phyloP scores from a whole-genome alignment of 306 rosid species.

The Benincasa hispida region DNA sequence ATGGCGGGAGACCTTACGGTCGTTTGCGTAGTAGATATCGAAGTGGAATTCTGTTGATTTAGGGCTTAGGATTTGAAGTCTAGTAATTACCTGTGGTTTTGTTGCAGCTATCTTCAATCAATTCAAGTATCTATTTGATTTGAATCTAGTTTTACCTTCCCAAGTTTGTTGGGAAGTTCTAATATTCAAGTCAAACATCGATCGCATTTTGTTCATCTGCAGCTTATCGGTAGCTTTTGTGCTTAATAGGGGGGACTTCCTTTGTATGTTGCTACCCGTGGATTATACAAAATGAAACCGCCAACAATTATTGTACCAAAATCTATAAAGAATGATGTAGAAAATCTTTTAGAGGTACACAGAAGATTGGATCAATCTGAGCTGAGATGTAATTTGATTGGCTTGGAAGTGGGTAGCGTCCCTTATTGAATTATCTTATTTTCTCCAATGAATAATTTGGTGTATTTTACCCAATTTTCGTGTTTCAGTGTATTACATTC shows the following conservation, averaged over 20 bases:
- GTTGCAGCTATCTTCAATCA: neutral
- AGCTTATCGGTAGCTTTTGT: neutral
- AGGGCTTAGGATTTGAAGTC: neutral
- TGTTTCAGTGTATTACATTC: neutral
- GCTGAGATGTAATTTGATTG: constrained; percentile 59
- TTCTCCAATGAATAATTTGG: constrained; percentile 3
- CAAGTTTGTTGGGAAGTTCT: too few relatives aligned
- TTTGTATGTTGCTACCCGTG: constrained; percentile 85
- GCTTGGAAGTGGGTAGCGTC: constrained; percentile 74
- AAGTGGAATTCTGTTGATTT: neutral
- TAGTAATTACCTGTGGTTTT: neutral
- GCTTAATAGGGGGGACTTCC: constrained; percentile 79
- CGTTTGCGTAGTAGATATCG: neutral
- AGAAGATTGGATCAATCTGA: constrained; percentile 85
- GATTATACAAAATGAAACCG: constrained; percentile 75
- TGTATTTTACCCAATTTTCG: neutral
- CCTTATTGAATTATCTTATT: constrained; percentile 7
- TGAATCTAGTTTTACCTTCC: neutral
- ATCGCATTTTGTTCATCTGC: neutral
- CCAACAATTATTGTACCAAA: constrained; percentile 73
- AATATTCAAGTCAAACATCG: neutral
- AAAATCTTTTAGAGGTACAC: constrained; percentile 65
- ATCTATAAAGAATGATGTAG: constrained; percentile 61
- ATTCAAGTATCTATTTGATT: neutral
- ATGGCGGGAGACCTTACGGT: neutral